These are phyloP conservation scores for Leccinum disarticulatum DNA, from an alignment of 768 basidiomycete species.

Conservation along the genomic window DNA sequence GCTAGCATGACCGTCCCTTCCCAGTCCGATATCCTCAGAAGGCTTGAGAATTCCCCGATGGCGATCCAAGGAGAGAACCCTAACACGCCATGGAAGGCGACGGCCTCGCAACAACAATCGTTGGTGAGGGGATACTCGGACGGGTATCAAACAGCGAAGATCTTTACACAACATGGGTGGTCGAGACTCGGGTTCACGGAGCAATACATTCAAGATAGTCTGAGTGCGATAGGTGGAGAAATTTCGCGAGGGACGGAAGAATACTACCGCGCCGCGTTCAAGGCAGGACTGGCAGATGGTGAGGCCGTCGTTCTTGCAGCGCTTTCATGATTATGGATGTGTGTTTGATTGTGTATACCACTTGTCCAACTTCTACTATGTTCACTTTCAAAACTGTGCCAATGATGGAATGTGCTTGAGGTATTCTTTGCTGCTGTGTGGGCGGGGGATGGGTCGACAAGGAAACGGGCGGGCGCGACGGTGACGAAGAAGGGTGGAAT, in stretches of 20 bases:
- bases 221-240: conserved; percentile 19
- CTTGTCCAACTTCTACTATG: too few species aligned
- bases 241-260: conserved; percentile 10
- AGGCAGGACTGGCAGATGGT: conserved; percentile 13
- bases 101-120: conserved; percentile 11
- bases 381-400: too few species aligned
- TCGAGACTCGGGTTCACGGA: conserved; percentile 59
- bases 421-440: too few species aligned
- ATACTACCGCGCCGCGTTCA: conserved; percentile 17
- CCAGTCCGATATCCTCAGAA: conserved; percentile 14
- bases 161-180: conserved; percentile 49
- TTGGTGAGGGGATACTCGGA: conserved; percentile 52
- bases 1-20: conserved; percentile 13
- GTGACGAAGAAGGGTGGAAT: too few species aligned
- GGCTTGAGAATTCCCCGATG: background rate
- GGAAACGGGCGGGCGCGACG: too few species aligned
- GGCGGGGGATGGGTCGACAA: too few species aligned
- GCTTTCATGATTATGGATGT: background rate
- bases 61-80: background rate
- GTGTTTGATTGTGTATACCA: too few species aligned
- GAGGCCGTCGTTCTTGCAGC: conserved; percentile 14
- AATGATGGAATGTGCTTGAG: too few species aligned
- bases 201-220: conserved; percentile 57
- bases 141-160: conserved; percentile 54
- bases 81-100: conserved; percentile 7